A percentile compares a stretch with the other conserved stretches of the same genome.
phyloP scores from a whole-genome alignment of 2,329 filamentous ascomycete genomes.

The Talaromyces marneffei region DNA sequence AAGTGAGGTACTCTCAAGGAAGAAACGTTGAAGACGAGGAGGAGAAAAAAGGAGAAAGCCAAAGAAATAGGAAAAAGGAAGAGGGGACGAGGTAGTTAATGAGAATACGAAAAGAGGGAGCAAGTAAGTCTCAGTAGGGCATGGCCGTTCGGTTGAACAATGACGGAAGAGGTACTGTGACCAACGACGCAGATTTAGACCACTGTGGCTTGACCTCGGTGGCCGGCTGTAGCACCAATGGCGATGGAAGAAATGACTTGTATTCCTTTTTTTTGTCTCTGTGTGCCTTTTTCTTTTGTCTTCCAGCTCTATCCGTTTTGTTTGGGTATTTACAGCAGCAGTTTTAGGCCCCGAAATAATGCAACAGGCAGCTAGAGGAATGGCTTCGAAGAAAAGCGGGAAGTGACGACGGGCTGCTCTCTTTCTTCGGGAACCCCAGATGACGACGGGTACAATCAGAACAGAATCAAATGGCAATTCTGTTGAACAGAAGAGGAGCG shows the following conservation, averaged over 20 bases:
- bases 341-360: background rate
- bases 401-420: background rate
- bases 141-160: constrained; percentile 1
- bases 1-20: background rate
- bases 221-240: background rate
- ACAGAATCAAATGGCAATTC: background rate
- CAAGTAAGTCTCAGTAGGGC: background rate
- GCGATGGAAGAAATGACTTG: background rate
- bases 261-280: background rate
- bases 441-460: background rate
- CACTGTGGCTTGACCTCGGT: background rate
- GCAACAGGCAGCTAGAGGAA: background rate
- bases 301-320: background rate
- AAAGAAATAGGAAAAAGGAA: background rate
- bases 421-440: background rate
- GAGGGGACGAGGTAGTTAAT: background rate
- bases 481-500: background rate
- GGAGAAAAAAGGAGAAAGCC: background rate
- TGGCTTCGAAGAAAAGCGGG: background rate
- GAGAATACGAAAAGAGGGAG: background rate
- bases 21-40: background rate
- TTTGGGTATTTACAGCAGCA: background rate
- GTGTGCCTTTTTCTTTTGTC: background rate
- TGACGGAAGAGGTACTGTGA: constrained; percentile 7
- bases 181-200: background rate